Evolutionary conservation across 495 filamentous ascomycete species (phyloP), one percentile per base, ranked within the genome.

Genomic region (Haplographium delicatum): DNA sequence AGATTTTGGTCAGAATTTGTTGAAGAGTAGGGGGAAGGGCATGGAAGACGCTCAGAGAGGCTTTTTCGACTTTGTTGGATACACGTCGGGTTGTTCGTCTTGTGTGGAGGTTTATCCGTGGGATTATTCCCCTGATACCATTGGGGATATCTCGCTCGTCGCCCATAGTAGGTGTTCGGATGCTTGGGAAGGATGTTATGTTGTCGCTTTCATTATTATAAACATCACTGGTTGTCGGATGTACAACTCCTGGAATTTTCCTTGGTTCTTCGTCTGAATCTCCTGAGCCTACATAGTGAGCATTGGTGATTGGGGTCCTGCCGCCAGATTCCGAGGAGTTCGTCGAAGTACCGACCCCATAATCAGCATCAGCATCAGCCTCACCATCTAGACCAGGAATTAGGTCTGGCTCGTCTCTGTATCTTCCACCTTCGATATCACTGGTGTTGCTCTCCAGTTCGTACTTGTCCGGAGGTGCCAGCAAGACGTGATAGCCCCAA

Each of bases 401-500:
- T 26, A 63, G 30, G 2, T 56, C 51, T n/a, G 73, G 73, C 27
- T 83, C 76, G 53, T 87, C 84, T 48, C 68, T 73, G 65, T 89
- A 91, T 56, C 77, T 74, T 20, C 86, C 87, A 53, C 83, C 79
- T 62, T 89, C 85, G 13, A 83, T 68, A 4, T 67, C 63, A 31
- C 76, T 73, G 16, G 75, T 64, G 11, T 69, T 72, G 13, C 6
- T 40, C 37, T 80, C 75, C n/a, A 26, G 5, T 16, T 72, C 74
- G 53, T 86, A 84, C 50, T 84, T 83, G 22, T 81, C 78, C 50
- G 84, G 81, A 2, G 89, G 88, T 13, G 89, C 90, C 6, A 98
- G 73, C 13, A 98, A 71, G 34, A 97, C 80, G 60, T 95, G 88
- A 60, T 94, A 96, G 7, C 93, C 93, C 94, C 94, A 98, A 56